These are phyloP conservation scores for Tolypocladium capitatum DNA, from an alignment of 2,329 filamentous ascomycete species.

Conservation along the genomic window DNA sequence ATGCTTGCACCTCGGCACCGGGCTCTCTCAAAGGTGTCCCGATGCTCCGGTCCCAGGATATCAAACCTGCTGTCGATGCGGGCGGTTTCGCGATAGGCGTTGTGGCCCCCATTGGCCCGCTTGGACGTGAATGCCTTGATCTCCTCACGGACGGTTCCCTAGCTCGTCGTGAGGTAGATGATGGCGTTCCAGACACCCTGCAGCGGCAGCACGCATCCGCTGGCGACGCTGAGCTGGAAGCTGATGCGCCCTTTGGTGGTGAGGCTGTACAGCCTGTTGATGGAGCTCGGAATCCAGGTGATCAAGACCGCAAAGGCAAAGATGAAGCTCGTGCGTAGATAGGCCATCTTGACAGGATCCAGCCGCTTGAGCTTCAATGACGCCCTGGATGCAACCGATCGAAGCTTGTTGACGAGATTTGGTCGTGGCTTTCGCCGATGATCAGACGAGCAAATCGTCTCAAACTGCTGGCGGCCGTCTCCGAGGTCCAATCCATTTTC, in stretches of 20 bases:
- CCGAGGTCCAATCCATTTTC: slow-evolving; percentile 4
- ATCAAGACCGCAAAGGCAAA: slow-evolving; percentile 46
- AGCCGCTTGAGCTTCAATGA: slow-evolving; percentile 19
- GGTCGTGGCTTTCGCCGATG: slow-evolving; percentile 3
- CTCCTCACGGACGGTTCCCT: slow-evolving; percentile 21
- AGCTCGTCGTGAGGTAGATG: slow-evolving; percentile 60
- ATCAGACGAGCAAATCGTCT: slow-evolving; percentile 17
- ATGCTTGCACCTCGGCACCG: slow-evolving; percentile 2
- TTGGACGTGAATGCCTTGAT: slow-evolving; percentile 6
- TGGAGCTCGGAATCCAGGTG: slow-evolving; percentile 52
- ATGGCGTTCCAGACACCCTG: slow-evolving; percentile 72
- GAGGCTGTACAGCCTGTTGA: slow-evolving; percentile 60
- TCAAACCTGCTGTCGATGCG: slow-evolving; percentile 16
- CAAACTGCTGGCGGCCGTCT: slow-evolving; percentile 11
- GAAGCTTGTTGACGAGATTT: slow-evolving; percentile 11
- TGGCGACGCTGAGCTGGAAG: slow-evolving; percentile 55
- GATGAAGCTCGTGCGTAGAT: slow-evolving; percentile 46
- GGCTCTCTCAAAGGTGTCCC: slow-evolving; percentile 10
- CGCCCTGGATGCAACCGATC: slow-evolving; percentile 13
- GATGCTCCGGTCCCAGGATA: slow-evolving; percentile 7
- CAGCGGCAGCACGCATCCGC: slow-evolving; percentile 58
- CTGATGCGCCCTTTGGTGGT: slow-evolving; percentile 32
- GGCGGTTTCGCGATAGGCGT: slow-evolving; percentile 4
- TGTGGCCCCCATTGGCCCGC: slow-evolving; percentile 1
- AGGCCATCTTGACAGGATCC: slow-evolving; percentile 46